Percentiles rank a stretch among this genome's conserved stretches.
Evolutionary conservation across 257 asterid species (phyloP).

Genomic region (Penstemon barbatus): DNA sequence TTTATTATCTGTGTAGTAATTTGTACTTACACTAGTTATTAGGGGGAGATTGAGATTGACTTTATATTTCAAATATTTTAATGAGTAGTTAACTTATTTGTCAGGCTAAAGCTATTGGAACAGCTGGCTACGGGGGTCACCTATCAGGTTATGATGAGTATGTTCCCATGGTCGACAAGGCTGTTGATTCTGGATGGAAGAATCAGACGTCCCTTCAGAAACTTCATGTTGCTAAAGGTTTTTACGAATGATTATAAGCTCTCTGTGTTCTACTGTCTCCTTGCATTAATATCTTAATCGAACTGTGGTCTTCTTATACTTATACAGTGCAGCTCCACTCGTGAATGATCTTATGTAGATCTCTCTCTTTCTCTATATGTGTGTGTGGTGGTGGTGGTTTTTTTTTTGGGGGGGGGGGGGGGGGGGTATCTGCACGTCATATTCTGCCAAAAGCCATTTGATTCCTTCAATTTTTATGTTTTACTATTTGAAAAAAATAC

Average conservation of each 20-base stretch:
- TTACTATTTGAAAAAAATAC: conserved; percentile 36
- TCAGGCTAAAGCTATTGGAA: conserved; percentile 63
- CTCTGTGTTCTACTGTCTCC: conserved; percentile 13
- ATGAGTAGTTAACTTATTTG: conserved; percentile 24
- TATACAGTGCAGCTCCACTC: background rate
- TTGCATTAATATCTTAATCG: conserved; percentile 1
- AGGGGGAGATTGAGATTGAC: background rate
- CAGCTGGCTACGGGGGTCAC: conserved; percentile 41
- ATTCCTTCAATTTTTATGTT: conserved; percentile 42
- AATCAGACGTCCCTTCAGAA: conserved; percentile 46
- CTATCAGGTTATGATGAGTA: conserved; percentile 69
- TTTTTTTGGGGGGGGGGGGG: too few relatives aligned
- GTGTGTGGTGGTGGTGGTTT: too few relatives aligned
- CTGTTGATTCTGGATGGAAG: conserved; percentile 70
- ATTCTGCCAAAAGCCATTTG: background rate
- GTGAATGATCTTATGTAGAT: background rate
- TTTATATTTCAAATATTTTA: conserved; percentile 11
- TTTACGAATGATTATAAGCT: conserved; percentile 14
- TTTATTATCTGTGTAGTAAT: too few relatives aligned
- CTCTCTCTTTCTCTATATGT: background rate
- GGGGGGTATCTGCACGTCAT: background rate
- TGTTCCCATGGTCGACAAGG: conserved; percentile 88
- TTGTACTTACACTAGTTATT: background rate
- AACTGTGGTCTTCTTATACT: background rate
- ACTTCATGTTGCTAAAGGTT: conserved; percentile 51